phyloP scores from a whole-genome alignment of 768 basidiomycete species.

The Kwoniella europaea region DNA sequence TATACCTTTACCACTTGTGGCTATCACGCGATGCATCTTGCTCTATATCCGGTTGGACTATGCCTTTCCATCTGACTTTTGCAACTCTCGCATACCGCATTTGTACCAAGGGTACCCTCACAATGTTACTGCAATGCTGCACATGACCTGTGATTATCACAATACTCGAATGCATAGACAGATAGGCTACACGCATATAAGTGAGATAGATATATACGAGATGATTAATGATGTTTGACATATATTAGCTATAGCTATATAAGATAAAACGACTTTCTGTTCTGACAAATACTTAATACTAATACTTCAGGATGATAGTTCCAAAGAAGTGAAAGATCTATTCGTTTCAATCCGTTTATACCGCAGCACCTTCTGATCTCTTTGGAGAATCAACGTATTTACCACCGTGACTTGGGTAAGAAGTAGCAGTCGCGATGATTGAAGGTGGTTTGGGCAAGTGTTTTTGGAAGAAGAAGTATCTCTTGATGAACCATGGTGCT shows the following conservation, averaged over 20 bases:
- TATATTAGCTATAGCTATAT: background rate
- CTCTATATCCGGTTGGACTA: no score
- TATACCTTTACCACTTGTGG: no score
- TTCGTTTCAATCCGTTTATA: background rate
- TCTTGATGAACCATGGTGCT: slow-evolving; percentile 50
- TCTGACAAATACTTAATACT: no score
- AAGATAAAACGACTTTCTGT: background rate
- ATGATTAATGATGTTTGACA: background rate
- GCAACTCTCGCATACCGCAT: no score
- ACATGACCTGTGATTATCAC: no score
- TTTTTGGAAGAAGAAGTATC: slow-evolving; percentile 46
- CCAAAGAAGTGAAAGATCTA: background rate
- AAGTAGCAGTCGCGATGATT: slow-evolving; percentile 24
- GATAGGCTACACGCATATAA: background rate
- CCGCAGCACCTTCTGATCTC: background rate
- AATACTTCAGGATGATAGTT: no score
- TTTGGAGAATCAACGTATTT: slow-evolving; percentile 8
- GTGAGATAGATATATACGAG: slow-evolving; percentile 1
- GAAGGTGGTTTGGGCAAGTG: slow-evolving; percentile 24
- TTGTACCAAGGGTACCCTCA: no score
- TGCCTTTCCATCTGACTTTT: no score
- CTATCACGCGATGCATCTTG: no score
- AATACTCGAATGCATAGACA: background rate
- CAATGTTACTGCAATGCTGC: no score
- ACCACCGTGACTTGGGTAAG: background rate